Conservation (phyloP, 139 green algal genomes). For the Diplosphaera chodatii region DNA sequence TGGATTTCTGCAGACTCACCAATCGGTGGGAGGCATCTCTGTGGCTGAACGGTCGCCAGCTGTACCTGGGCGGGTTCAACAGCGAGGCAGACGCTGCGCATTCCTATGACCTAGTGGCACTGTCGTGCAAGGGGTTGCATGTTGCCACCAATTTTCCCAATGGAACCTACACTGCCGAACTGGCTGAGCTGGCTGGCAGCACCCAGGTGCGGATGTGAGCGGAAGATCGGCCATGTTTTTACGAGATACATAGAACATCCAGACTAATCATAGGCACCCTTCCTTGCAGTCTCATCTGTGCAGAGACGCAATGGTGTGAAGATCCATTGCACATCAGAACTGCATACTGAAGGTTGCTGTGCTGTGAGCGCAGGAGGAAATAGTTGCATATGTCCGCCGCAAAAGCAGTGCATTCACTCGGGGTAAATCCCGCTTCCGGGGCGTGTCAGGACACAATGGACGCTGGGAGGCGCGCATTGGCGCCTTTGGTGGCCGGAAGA, state of each 20-base stretch:
- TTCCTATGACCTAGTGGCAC: constrained; percentile 56
- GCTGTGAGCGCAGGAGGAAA: constrained; percentile 49
- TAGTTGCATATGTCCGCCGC: constrained; percentile 49
- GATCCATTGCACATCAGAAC: too few relatives aligned
- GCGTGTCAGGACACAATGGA: constrained; percentile 51
- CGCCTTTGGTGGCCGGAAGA: constrained; percentile 51
- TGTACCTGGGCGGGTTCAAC: constrained; percentile 64
- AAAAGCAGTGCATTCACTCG: constrained; percentile 47
- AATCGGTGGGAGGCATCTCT: constrained; percentile 61
- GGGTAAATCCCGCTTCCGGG: constrained; percentile 47
- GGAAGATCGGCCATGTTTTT: too few relatives aligned
- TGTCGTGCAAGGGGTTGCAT: constrained; percentile 46
- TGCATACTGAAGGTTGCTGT: too few relatives aligned
- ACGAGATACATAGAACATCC: too few relatives aligned
- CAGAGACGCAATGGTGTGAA: too few relatives aligned
- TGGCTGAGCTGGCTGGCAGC: constrained; percentile 23
- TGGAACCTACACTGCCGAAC: constrained; percentile 23
- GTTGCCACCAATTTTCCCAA: constrained; percentile 47
- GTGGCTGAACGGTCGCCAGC: constrained; percentile 47
- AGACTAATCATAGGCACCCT: too few relatives aligned
- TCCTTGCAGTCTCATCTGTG: too few relatives aligned
- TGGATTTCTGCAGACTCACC: constrained; percentile 48
- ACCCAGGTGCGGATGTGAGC: constrained; percentile 10
- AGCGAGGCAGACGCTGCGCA: constrained; percentile 37
- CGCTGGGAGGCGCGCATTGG: constrained; percentile 68